Evolutionary conservation across 2,329 filamentous ascomycete species (phyloP), one percentile per base, ranked within the genome.

Genomic region (Arthrobotrys iridis): DNA sequence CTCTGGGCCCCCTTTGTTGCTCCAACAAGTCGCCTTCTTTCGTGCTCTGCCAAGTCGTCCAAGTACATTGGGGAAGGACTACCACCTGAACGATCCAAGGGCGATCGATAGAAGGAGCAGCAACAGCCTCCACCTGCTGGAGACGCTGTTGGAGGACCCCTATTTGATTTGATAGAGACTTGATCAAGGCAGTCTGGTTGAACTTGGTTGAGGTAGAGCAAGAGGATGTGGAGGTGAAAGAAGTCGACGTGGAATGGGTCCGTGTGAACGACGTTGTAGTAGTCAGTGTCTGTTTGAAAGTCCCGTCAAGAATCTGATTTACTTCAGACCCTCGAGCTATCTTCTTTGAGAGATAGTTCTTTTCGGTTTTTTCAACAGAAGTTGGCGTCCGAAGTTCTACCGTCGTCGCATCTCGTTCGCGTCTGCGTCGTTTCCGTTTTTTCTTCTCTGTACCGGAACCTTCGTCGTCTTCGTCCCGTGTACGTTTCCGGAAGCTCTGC

Each of bases 71-170:
- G 2, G 78, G 78, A 6, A 79, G 71, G 18, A 79, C 48, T 4
- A 79, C 71, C 8, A 77, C 63, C 40, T 79, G 77, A 4, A 79
- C 50, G 4, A 66, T 52, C 78, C 78, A 79, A 8, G 78, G 78
- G 1, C 74, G 71, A 20, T 71, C 45, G 8, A 58, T n/a, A 10
- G 72, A 73, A 15, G 78, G 78, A 2, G 68, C 24, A 8, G 74
- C 75, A 13, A 70, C 48, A 15, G 57, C 41, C 55, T 79, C 78
- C 5, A 79, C 33, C 33, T 74, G 63, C 37, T 65, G 45, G 6
- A 79, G 22, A 11, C 78, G 77, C 28, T 70, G 60, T 24, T 77
- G 73, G 15, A 78, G 43, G 3, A 58, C 37, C 18, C 77, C 77
- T 22, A 79, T 52, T 35, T 67, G 57, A 15, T 52, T 76, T 2